Evolutionary conservation across 768 basidiomycete species (phyloP).

Genomic region (Leccinum longicurvipes): DNA sequence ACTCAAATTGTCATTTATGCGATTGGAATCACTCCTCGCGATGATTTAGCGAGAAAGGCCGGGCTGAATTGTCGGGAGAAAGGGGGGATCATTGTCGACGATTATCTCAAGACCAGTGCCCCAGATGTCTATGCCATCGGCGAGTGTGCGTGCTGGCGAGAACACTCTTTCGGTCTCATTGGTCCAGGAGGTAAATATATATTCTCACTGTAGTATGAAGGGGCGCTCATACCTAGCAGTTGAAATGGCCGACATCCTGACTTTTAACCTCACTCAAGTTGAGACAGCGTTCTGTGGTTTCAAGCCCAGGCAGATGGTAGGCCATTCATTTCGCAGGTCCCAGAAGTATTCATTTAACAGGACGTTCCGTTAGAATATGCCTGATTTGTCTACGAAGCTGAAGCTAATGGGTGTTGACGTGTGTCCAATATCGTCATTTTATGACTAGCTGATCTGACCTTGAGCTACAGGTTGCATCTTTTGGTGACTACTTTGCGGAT

Average conservation of each 20-base stretch:
- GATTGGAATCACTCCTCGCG: slow-evolving; percentile 68
- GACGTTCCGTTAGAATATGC: slow-evolving; percentile 39
- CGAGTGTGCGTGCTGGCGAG: slow-evolving; percentile 69
- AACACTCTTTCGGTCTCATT: slow-evolving; percentile 69
- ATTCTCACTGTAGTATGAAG: not conserved
- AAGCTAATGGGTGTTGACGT: slow-evolving; percentile 57
- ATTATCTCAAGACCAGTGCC: slow-evolving; percentile 53
- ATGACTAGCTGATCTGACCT: not conserved
- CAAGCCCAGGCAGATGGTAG: slow-evolving; percentile 42
- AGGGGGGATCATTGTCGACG: slow-evolving; percentile 59
- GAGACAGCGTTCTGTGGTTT: slow-evolving; percentile 40
- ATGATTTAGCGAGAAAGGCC: slow-evolving; percentile 55
- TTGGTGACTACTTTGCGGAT: slow-evolving; percentile 73
- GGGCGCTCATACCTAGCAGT: slow-evolving; percentile 31
- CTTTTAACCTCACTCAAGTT: slow-evolving; percentile 67
- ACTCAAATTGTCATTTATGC: slow-evolving; percentile 62
- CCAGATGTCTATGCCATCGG: slow-evolving; percentile 69
- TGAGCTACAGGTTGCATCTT: slow-evolving; percentile 50
- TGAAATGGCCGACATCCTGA: slow-evolving; percentile 73
- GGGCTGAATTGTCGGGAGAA: slow-evolving; percentile 48
- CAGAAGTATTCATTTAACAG: not conserved
- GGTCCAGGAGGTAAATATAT: slow-evolving; percentile 55
- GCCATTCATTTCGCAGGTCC: not conserved
- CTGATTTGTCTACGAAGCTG: slow-evolving; percentile 69
- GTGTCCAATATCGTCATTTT: slow-evolving; percentile 7